phyloP scores from a whole-genome alignment of 805 yeast species.

The Peterozyma xylosa region DNA sequence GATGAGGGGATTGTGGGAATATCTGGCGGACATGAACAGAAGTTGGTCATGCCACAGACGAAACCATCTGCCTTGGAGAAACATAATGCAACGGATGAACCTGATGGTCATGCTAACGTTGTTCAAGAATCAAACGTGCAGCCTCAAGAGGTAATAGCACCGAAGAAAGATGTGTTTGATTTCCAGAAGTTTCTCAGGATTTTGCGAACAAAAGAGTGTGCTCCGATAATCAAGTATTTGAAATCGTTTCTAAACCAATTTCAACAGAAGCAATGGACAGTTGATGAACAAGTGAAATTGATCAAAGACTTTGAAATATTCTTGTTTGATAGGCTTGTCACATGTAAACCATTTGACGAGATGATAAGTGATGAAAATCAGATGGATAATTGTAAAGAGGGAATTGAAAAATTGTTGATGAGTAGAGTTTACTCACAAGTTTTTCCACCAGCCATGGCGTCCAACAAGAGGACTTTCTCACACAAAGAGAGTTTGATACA shows the following conservation, averaged over 20 bases:
- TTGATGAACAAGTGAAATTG: constrained; percentile 71
- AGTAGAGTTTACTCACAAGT: constrained; percentile 72
- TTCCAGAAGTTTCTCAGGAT: constrained; percentile 74
- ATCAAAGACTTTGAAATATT: constrained; percentile 71
- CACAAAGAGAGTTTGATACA: constrained; percentile 57
- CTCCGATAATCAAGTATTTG: constrained; percentile 80
- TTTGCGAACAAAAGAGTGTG: constrained; percentile 69
- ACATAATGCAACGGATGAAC: too few species aligned
- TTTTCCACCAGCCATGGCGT: constrained; percentile 61
- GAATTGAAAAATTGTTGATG: constrained; percentile 89
- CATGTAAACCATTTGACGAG: constrained; percentile 66
- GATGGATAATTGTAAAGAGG: constrained; percentile 74
- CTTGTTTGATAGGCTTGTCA: constrained; percentile 52
- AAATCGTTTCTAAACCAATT: constrained; percentile 80
- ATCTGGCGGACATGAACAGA: too few species aligned
- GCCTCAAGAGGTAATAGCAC: too few species aligned
- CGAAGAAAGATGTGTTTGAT: constrained; percentile 44
- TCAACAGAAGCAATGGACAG: constrained; percentile 58
- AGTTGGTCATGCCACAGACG: too few species aligned
- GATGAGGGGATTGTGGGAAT: too few species aligned
- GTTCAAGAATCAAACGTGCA: too few species aligned
- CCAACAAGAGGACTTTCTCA: constrained; percentile 35
- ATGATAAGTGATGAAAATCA: constrained; percentile 44
- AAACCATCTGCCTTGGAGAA: too few species aligned
- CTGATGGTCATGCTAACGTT: too few species aligned